Conservation (phyloP, 2,329 filamentous ascomycete genomes). For the Hortaea werneckii region DNA sequence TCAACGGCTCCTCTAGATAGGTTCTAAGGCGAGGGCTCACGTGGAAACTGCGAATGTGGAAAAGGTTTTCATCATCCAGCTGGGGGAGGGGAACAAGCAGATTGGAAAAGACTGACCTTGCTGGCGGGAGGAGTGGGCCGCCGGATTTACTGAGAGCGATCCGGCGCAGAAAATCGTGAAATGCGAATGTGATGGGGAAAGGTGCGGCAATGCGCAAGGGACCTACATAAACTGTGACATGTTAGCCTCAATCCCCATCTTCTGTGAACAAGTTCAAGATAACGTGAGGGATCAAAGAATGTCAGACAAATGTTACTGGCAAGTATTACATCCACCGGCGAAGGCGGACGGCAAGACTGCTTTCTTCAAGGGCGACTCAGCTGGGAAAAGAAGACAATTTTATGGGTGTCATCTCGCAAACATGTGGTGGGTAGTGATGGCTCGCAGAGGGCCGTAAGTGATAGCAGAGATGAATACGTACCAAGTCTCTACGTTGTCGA, state of each 20-base stretch:
- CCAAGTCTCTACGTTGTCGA: too few relatives aligned
- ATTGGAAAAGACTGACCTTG: slow-evolving; percentile 1
- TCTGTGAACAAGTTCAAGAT: too few relatives aligned
- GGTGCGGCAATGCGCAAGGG: background rate
- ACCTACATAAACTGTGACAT: background rate
- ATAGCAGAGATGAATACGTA: background rate
- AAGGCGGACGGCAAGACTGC: slow-evolving; percentile 56
- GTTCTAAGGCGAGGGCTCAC: slow-evolving; percentile 38
- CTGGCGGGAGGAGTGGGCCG: too few relatives aligned
- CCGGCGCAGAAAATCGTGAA: background rate
- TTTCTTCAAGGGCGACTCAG: slow-evolving; percentile 80
- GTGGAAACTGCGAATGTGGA: slow-evolving; percentile 84
- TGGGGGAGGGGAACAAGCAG: background rate
- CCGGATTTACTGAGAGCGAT: too few relatives aligned
- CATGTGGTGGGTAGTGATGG: background rate
- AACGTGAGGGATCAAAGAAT: slow-evolving; percentile 1
- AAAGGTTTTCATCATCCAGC: slow-evolving; percentile 38
- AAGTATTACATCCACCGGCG: slow-evolving; percentile 67
- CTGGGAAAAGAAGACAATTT: slow-evolving; percentile 76
- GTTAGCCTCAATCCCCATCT: background rate
- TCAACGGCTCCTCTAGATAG: slow-evolving; percentile 28
- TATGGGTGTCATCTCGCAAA: slow-evolving; percentile 60
- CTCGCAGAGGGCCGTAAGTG: background rate
- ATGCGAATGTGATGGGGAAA: background rate
- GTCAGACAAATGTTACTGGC: slow-evolving; percentile 82